A percentile compares a stretch with the other conserved stretches of the same genome.
Conservation (phyloP, 306 rosid species). For the Cicer cuneatum region DNA sequence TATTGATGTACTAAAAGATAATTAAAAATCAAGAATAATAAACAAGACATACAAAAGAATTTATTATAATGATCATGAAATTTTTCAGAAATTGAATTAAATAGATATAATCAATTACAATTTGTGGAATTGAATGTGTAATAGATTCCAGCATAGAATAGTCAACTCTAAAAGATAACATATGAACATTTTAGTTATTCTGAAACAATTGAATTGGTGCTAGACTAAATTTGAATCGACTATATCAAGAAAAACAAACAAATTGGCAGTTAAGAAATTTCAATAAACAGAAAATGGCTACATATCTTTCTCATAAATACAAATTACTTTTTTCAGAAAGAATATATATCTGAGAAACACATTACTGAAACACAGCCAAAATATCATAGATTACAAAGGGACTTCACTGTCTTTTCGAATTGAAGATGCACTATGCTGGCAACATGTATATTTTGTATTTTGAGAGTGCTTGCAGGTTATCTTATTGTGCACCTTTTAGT, state of each 20-base stretch:
- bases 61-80: not conserved
- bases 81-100: not conserved
- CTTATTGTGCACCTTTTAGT: not conserved
- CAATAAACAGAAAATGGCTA: not conserved
- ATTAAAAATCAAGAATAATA: slow-evolving; percentile 3
- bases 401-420: not conserved
- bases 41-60: not conserved
- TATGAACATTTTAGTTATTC: not conserved
- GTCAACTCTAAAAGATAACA: not conserved
- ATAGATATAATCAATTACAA: not conserved
- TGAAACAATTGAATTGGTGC: not conserved
- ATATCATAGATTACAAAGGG: not conserved
- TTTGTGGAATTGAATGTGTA: not conserved
- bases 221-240: not conserved
- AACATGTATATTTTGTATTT: not conserved
- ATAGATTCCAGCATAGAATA: not conserved
- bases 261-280: not conserved
- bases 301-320: slow-evolving; percentile 1
- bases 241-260: not conserved
- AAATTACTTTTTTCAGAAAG: not conserved
- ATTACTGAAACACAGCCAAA: not conserved
- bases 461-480: not conserved
- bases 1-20: not conserved
- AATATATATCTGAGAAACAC: not conserved
- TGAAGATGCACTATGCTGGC: not conserved